Base-by-base conservation (phyloP, 1,284 basidiomycete species). In the Coniferiporia weirii region DNA sequence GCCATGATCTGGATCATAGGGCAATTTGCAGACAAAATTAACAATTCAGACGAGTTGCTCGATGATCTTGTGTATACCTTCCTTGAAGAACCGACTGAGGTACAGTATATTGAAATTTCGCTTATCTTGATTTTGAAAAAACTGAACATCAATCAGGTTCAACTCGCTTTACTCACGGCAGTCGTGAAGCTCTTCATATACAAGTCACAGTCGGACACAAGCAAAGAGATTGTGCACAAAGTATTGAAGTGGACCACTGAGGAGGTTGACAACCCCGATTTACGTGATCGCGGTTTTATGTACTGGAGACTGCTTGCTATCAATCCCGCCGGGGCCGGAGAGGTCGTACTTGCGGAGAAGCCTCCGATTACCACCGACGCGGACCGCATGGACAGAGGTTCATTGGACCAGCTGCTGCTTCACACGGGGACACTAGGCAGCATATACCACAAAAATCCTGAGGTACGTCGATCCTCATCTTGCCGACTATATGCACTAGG, bases 1-100 rank as follows among this genome's bases (percentile, higher is more conserved):
- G 90, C 95, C 1, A 94, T 99, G 83, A 87, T 99, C 58, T 99
- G 97, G 97, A 95, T 99, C 67, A 80, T 99, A 54, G 97, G 97
- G 0, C 94, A 99, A 74, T 99, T 95, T 69, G 93, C 96, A 4
- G 87, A 99, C 70, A 84, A 89, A 66, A 99, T 99, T 62, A 93
- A 98, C 60, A 98, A 98, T 67, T 91, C 89, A 7, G 95, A 98
- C 69, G 95, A 99, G 67, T 79, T 99, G 52, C 79, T 99, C 67
- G 95, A 97, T 64, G 95, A 97, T 64, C 81, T 98, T 61, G 76
- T 95, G 49, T 95, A 91, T 64, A 88, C 84, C 1, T 99, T 99
- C 76, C 74, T 96, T 65, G 95, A 98, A 61, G 97, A 99, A 71
- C 83, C 88, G n/a, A 85, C 84, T 0, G 92, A 98, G 82, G 90